Conservation (phyloP, 2,329 filamentous ascomycete species). For the Elsinoe perseae region DNA sequence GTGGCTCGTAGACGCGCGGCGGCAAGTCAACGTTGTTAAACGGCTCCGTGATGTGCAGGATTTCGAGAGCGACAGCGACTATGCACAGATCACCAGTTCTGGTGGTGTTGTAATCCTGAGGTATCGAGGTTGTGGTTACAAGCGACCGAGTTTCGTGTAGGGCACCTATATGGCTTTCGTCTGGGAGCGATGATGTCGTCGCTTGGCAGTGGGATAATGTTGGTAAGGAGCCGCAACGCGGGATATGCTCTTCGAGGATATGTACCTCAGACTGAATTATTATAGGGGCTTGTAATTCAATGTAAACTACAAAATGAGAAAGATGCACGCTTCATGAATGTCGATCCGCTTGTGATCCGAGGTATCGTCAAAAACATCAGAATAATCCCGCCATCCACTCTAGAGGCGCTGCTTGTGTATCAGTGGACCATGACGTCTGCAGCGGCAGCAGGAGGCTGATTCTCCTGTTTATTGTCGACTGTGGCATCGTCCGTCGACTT, state of each 20-base stretch:
- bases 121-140: no score
- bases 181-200: slow-evolving; percentile 5
- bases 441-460: not conserved
- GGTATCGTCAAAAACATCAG: slow-evolving; percentile 15
- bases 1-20: not conserved
- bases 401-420: not conserved
- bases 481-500: not conserved
- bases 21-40: not conserved
- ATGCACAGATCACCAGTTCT: no score
- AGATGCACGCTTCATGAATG: slow-evolving; percentile 14
- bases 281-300: not conserved
- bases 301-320: slow-evolving; percentile 8
- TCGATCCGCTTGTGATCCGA: not conserved
- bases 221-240: not conserved
- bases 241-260: not conserved
- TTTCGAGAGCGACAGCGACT: no score
- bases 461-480: slow-evolving; percentile 16
- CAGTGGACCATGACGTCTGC: slow-evolving; percentile 21
- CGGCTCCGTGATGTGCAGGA: not conserved
- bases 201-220: slow-evolving; percentile 7
- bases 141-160: no score
- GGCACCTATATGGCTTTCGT: no score
- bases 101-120: no score
- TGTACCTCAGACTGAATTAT: not conserved
- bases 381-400: not conserved